Base-by-base conservation (phyloP, 1,139 yeast species). In the Taphrina deformans region DNA sequence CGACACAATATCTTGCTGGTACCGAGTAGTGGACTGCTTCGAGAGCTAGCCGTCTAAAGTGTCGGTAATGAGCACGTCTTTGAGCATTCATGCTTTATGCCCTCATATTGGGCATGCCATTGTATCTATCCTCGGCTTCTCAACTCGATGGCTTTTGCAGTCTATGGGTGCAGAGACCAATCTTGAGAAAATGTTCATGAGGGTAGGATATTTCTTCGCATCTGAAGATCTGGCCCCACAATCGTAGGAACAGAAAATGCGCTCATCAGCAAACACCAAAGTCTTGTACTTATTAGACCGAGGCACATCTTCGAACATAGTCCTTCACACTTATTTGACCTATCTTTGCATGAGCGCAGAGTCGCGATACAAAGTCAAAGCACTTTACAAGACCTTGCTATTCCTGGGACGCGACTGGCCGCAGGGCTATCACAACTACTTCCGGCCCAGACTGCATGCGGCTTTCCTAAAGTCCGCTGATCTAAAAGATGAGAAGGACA, bases 401-500 rank as follows among this genome's bases (percentile, higher is more conserved):
- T 67, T 35, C 41, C 61, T 68, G 61, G 70, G 69, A 7, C 66
- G 69, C 10, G 70, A 67, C 12, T 68, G 68, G 59, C 70, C 70
- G 63, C 68, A 67, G n/a, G 70, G 70, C 2, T 68, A 68, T 41
- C 26, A 50, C 29, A 26, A 46, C 23, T 68, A 65, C 58, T 67
- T 68, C 35, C 61, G 69, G 16, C 65, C 68, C 10, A 60, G 53
- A 29, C 56, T 68, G 41, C 69, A 67, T 27, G 61, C 62, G 2
- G 70, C 68, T 12, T 68, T 67, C 64, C 50, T 50, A 58, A 62
- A 52, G 55, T 60, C 67, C 27, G 63, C 62, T 7, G 58, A 46
- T 5, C 38, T 68, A 12, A 29, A 35, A 1, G 65, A 59, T n/a
- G 53, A 18, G 12, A 35, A 23, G 41, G 53, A 66, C 55, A 67